A percentile compares a stretch with the other conserved stretches of the same genome.
These are phyloP conservation scores for Eustoma russellianum DNA, from an alignment of 257 asterid species.

Conservation along the genomic window DNA sequence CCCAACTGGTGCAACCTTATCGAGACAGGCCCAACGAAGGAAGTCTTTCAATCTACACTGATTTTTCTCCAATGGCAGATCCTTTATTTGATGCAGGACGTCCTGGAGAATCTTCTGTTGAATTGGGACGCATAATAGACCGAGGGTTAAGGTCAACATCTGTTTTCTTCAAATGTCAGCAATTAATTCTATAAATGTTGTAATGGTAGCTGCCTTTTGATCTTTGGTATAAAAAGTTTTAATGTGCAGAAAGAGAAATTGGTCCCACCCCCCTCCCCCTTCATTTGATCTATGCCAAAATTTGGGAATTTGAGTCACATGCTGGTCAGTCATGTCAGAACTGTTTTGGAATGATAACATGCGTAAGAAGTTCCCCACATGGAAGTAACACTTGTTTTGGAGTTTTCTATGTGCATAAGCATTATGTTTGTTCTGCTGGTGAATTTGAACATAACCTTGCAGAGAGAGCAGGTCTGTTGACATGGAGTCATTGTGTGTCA, in stretches of 20 bases:
- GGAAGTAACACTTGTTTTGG: background rate
- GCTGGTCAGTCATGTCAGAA: background rate
- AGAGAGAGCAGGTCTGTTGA: conserved; percentile 98
- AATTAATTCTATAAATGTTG: background rate
- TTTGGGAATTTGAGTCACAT: background rate
- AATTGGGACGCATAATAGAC: conserved; percentile 90
- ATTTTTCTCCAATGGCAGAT: conserved; percentile 99
- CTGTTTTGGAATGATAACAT: background rate
- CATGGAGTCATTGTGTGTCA: conserved; percentile 91
- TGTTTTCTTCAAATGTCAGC: background rate
- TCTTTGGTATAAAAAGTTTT: background rate
- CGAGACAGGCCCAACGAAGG: conserved; percentile 94
- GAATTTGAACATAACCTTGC: conserved; percentile 12
- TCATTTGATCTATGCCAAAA: background rate
- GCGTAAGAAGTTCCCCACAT: background rate
- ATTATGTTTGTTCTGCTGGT: background rate
- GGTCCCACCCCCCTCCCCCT: background rate
- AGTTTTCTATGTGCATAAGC: background rate
- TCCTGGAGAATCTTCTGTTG: conserved; percentile 86
- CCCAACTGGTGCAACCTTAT: conserved; percentile 86
- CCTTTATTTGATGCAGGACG: conserved; percentile 91
- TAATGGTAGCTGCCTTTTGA: background rate
- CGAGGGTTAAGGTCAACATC: conserved; percentile 75
- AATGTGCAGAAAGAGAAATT: too few species aligned
- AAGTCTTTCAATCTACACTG: conserved; percentile 65